Evolutionary conservation across 148 eudicot genomes (phyloP).

Genomic region (Oxyria digyna): DNA sequence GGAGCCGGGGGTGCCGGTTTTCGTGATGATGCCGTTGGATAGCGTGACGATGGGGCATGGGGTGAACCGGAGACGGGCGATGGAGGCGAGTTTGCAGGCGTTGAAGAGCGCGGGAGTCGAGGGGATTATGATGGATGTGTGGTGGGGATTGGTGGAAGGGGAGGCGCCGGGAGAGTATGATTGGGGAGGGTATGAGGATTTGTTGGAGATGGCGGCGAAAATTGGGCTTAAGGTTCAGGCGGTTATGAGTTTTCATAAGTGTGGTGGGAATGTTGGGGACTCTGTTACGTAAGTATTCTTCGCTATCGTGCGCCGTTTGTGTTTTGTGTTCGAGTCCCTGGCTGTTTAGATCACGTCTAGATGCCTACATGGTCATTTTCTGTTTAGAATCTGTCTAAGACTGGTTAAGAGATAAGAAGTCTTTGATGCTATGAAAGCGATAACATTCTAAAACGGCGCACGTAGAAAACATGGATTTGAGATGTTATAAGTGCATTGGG

Average conservation of each 20-base stretch:
- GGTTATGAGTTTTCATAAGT: constrained; percentile 60
- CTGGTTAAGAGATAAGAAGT: no score
- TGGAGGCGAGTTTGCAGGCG: constrained; percentile 55
- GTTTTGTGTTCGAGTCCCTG: no score
- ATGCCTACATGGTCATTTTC: no score
- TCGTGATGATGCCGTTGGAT: constrained; percentile 70
- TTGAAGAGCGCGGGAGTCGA: constrained; percentile 39
- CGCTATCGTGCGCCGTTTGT: not conserved
- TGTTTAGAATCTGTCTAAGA: no score
- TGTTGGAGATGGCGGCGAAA: constrained; percentile 29
- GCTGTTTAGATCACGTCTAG: no score
- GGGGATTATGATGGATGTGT: constrained; percentile 68
- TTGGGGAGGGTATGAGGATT: constrained; percentile 43
- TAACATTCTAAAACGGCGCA: no score
- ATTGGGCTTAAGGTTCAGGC: constrained; percentile 51
- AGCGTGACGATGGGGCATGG: constrained; percentile 46
- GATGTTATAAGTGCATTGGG: no score
- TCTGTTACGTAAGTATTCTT: constrained; percentile 12
- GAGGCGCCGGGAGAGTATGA: constrained; percentile 42
- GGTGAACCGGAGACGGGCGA: constrained; percentile 45
- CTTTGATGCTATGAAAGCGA: no score
- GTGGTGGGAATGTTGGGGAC: constrained; percentile 40
- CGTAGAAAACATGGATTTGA: no score
- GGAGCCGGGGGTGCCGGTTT: constrained; percentile 52
- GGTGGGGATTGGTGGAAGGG: constrained; percentile 75